Conservation (phyloP, 441 rosid genomes). For the Macaranga tanarius region DNA sequence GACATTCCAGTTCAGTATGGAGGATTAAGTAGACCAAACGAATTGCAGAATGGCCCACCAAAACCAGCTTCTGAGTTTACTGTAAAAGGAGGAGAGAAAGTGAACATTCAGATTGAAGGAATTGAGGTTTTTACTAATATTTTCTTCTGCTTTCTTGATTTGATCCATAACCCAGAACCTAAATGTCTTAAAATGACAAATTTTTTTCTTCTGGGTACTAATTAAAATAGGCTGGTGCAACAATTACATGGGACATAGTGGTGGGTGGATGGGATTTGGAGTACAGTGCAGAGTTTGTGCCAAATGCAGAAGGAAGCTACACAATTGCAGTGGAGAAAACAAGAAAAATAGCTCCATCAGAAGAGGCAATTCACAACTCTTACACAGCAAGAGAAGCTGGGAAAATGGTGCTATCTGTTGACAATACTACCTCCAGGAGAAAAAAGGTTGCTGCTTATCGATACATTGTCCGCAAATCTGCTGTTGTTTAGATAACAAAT, state of each 20-base stretch:
- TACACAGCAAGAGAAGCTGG: slow-evolving; percentile 74
- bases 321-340: slow-evolving; percentile 78
- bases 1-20: slow-evolving; percentile 91
- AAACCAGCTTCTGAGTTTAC: slow-evolving; percentile 91
- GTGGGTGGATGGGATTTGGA: slow-evolving; percentile 99
- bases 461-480: slow-evolving; percentile 70
- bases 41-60: slow-evolving; percentile 58
- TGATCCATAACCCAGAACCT: background rate
- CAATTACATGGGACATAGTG: slow-evolving; percentile 90
- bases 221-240: slow-evolving; percentile 62
- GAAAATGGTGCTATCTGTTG: slow-evolving; percentile 82
- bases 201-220: background rate
- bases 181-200: background rate
- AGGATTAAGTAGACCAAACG: slow-evolving; percentile 71
- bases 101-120: slow-evolving; percentile 92
- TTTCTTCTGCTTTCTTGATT: background rate
- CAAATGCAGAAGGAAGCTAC: slow-evolving; percentile 72
- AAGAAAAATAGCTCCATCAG: slow-evolving; percentile 45
- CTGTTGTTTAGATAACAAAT: background rate
- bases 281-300: slow-evolving; percentile 90
- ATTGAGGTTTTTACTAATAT: slow-evolving; percentile 56
- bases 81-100: slow-evolving; percentile 96
- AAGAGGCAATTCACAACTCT: slow-evolving; percentile 78
- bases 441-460: slow-evolving; percentile 94
- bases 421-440: slow-evolving; percentile 68